phyloP scores from a whole-genome alignment of 2,329 filamentous ascomycete genomes.

The Aspergillus novoparasiticus region DNA sequence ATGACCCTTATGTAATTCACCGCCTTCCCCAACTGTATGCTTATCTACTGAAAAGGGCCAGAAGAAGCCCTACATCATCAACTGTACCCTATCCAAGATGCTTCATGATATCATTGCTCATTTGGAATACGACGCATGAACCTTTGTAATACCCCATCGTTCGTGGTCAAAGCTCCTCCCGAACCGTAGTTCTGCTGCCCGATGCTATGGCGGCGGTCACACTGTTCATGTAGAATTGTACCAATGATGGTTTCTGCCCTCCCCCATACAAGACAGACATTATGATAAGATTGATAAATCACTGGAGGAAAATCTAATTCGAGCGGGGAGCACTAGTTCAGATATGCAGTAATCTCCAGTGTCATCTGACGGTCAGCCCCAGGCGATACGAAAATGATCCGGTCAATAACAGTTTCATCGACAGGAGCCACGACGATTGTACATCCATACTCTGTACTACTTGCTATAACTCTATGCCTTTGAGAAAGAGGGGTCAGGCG shows the following conservation, averaged over 20 bases:
- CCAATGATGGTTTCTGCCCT: not conserved
- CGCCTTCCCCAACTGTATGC: not conserved
- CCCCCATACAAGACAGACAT: not conserved
- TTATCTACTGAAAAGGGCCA: not conserved
- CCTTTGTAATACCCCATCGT: not conserved
- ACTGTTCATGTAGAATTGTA: not conserved
- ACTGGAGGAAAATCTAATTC: not conserved
- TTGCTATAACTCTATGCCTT: not conserved
- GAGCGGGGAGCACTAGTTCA: not conserved
- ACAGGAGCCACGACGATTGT: constrained; percentile 4
- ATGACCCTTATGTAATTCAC: not conserved
- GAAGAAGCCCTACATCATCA: not conserved
- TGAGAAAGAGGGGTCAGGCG: not conserved
- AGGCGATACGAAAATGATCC: not conserved
- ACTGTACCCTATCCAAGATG: not conserved
- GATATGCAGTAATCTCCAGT: not conserved
- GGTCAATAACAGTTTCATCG: not conserved
- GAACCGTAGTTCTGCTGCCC: not conserved
- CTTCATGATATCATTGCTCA: too few relatives aligned
- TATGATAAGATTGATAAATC: constrained; percentile 4
- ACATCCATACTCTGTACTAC: not conserved
- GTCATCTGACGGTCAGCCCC: not conserved
- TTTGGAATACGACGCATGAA: too few relatives aligned
- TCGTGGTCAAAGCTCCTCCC: not conserved
- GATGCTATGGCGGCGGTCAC: not conserved